Base-by-base conservation (phyloP, 2,329 filamentous ascomycete genomes). In the Thielaviopsis punctulata region DNA sequence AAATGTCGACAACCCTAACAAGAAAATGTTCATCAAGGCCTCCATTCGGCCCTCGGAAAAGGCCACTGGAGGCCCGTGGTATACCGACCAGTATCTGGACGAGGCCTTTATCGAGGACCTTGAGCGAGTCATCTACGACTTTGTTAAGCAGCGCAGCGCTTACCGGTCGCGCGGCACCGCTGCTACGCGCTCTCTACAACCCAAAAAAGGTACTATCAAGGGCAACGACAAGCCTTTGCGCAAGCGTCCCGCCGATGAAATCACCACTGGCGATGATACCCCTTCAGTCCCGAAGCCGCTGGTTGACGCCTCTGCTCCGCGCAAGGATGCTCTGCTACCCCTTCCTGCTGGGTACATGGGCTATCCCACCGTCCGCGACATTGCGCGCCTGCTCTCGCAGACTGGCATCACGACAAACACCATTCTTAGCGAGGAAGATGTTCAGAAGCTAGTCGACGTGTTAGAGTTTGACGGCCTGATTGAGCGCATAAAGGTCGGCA, bases 21-120 rank as follows among this genome's bases (percentile, higher is more conserved):
- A 92, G 63, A 95, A 94, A 68, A 95, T 94, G 76, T 98, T 92
- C 73, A 94, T 98, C 75, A 82, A 95, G 62, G 79, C 82, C 51
- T 82, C 82, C 57, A 76, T 98, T 56, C 79, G 80, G 10, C 90
- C 92, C 0, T 86, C 83, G 51, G 89, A 95, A 56, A 84, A 92
- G 56, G 86, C 93, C 46, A 94, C 88, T 0, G 92, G 92, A 47
- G 92, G 92, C 1, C 84, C 87, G 8, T 98, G 90, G 86, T 95
- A 92, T 65, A 89, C 86, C 7, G 88, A 95, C 57, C 86, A 87
- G 50, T 84, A 89, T 58, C 75, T 96, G 12, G 92, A 98, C 66
- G 82, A 85, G 57, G 84, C 84, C 54, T 86, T 98, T 63, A 89
- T 96, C 60, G 80, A 85, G 53, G 79, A 79, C 43, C 72, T 95